phyloP scores from a whole-genome alignment of 1,139 yeast genomes.

The Protomyces gravidus region DNA sequence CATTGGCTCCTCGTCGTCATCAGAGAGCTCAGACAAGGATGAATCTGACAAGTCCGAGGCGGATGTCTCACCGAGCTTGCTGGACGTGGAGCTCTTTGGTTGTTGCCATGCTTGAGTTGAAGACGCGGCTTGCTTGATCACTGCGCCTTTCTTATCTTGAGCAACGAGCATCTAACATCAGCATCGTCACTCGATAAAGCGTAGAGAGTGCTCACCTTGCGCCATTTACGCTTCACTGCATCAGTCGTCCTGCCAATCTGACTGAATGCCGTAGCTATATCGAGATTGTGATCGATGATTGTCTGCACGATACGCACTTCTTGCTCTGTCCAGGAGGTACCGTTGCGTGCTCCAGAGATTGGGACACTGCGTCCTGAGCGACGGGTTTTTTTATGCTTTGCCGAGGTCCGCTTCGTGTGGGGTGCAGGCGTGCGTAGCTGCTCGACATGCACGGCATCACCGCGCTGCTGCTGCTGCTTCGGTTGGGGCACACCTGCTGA shows the following conservation, averaged over 20 bases:
- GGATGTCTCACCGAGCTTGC: neutral
- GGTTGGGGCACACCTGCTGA: neutral
- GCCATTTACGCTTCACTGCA: conserved; percentile 25
- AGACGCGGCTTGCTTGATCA: neutral
- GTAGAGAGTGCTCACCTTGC: conserved; percentile 4
- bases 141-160: neutral
- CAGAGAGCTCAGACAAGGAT: conserved; percentile 2
- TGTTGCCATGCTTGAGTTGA: neutral
- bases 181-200: neutral
- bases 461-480: neutral
- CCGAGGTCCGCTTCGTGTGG: neutral
- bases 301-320: conserved; percentile 2
- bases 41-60: neutral
- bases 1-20: neutral
- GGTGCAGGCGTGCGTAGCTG: neutral
- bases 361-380: neutral
- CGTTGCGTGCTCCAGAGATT: conserved; percentile 13
- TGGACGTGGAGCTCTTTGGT: too few relatives aligned
- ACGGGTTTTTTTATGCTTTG: neutral
- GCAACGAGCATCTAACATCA: conserved; percentile 1
- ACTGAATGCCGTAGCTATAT: conserved; percentile 5
- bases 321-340: conserved; percentile 17
- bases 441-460: neutral
- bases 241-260: conserved; percentile 16
- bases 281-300: conserved; percentile 1